These are phyloP conservation scores for Epichloe festucae DNA, from an alignment of 2,329 filamentous ascomycete species.

Conservation along the genomic window DNA sequence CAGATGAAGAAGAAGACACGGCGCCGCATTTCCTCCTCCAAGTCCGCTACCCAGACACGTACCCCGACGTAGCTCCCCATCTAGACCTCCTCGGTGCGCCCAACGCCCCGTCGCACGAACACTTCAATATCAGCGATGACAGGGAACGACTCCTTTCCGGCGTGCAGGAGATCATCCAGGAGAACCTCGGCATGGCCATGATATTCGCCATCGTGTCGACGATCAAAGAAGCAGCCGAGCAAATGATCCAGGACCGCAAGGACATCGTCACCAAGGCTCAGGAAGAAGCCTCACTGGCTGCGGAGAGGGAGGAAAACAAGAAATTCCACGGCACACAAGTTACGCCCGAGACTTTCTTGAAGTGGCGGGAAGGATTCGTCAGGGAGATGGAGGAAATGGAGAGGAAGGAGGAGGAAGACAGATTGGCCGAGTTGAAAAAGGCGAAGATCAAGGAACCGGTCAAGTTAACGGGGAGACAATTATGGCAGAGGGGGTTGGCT, in stretches of 20 bases:
- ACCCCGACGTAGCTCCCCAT: slow-evolving; percentile 75
- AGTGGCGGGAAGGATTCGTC: slow-evolving; percentile 68
- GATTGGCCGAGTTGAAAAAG: slow-evolving; percentile 72
- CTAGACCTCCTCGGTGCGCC: slow-evolving; percentile 68
- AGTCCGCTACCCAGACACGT: slow-evolving; percentile 78
- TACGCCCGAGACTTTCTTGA: slow-evolving; percentile 71
- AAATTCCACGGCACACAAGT: slow-evolving; percentile 91
- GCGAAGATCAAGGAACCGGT: slow-evolving; percentile 62
- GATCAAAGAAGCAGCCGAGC: slow-evolving; percentile 83
- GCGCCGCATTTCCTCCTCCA: slow-evolving; percentile 65
- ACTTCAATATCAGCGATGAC: slow-evolving; percentile 72
- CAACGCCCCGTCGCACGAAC: slow-evolving; percentile 53
- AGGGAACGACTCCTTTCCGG: slow-evolving; percentile 58
- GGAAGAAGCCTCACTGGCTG: slow-evolving; percentile 41
- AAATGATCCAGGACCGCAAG: slow-evolving; percentile 62
- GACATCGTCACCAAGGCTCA: slow-evolving; percentile 45
- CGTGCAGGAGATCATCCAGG: slow-evolving; percentile 65
- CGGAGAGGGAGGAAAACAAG: slow-evolving; percentile 84
- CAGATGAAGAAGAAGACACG: slow-evolving; percentile 46
- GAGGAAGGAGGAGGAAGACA: slow-evolving; percentile 57
- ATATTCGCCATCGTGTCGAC: slow-evolving; percentile 80
- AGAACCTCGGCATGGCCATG: slow-evolving; percentile 97
- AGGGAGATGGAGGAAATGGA: slow-evolving; percentile 69
- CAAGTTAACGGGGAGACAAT: slow-evolving; percentile 57
- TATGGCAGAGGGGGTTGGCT: slow-evolving; percentile 69